phyloP scores from a whole-genome alignment of 1,284 basidiomycete genomes.

The Ustilago cynodontis region DNA sequence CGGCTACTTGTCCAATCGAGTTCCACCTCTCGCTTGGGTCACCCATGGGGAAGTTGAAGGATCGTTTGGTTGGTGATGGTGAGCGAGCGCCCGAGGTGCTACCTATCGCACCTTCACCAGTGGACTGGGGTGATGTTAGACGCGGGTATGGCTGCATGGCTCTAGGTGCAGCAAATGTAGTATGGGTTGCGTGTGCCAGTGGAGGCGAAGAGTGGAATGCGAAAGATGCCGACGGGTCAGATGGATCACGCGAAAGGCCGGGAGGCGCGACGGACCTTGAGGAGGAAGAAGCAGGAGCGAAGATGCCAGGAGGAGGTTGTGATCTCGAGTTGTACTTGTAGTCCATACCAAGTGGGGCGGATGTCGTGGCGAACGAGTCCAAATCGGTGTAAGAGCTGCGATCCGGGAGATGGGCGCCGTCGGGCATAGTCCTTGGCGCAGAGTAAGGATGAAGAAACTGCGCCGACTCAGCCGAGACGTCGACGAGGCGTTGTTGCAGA shows the following conservation, averaged over 20 bases:
- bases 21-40: conserved; percentile 61
- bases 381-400: conserved; percentile 14
- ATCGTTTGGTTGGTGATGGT: conserved; percentile 56
- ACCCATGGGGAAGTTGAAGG: conserved; percentile 56
- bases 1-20: conserved; percentile 49
- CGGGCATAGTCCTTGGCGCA: conserved; percentile 35
- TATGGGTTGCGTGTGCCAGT: conserved; percentile 18
- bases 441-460: neutral
- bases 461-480: conserved; percentile 2
- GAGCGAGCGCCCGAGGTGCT: conserved; percentile 40
- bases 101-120: conserved; percentile 14
- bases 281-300: conserved; percentile 12
- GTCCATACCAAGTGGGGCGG: conserved; percentile 17
- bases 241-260: conserved; percentile 8
- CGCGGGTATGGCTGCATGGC: conserved; percentile 57
- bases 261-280: conserved; percentile 22
- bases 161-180: conserved; percentile 43
- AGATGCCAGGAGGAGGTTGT: conserved; percentile 20
- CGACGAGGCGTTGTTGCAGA: neutral
- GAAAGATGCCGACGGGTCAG: conserved; percentile 16
- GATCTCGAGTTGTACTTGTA: conserved; percentile 16
- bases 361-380: conserved; percentile 9
- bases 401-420: conserved; percentile 21
- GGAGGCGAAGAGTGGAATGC: conserved; percentile 32
- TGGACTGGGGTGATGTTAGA: conserved; percentile 55